Evolutionary conservation across 805 yeast genomes (phyloP).

Genomic region (Phaffomyces thermotolerans): DNA sequence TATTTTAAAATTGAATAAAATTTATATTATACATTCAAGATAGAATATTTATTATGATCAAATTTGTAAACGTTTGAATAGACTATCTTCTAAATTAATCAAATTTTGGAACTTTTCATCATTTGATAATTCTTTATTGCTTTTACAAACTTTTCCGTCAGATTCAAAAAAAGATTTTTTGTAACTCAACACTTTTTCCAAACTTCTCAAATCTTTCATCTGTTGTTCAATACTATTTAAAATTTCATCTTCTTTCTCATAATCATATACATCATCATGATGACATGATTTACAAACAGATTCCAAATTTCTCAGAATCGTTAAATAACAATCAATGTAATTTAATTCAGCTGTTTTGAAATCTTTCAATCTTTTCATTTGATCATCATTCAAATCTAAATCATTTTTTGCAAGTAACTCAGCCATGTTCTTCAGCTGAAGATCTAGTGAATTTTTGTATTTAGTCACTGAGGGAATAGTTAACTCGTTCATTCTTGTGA

Average conservation of each 20-base stretch:
- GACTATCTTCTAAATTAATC: slow-evolving; percentile 5
- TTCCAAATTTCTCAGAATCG: slow-evolving; percentile 14
- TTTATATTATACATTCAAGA: not conserved
- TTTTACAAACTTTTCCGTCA: slow-evolving; percentile 5
- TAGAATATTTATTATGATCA: not conserved
- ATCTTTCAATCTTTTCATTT: slow-evolving; percentile 1
- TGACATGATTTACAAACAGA: slow-evolving; percentile 13
- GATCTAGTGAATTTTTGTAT: slow-evolving; percentile 9
- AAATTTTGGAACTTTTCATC: slow-evolving; percentile 5
- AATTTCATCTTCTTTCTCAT: slow-evolving; percentile 22
- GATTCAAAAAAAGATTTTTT: slow-evolving; percentile 8
- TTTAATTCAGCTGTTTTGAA: slow-evolving; percentile 15
- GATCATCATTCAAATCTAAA: not conserved
- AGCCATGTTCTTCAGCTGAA: slow-evolving; percentile 7
- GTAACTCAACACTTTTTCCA: slow-evolving; percentile 14
- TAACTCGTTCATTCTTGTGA: slow-evolving; percentile 17
- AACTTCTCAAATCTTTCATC: slow-evolving; percentile 15
- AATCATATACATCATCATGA: slow-evolving; percentile 14
- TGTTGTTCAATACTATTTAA: slow-evolving; percentile 16
- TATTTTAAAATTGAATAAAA: too few species aligned
- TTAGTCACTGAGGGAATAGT: slow-evolving; percentile 18
- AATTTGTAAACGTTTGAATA: slow-evolving; percentile 6
- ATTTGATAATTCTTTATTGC: slow-evolving; percentile 3
- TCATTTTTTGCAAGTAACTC: not conserved
- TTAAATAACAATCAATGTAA: slow-evolving; percentile 16